Conservation (phyloP, 2,329 filamentous ascomycete species). For the Penicillium sp. region DNA sequence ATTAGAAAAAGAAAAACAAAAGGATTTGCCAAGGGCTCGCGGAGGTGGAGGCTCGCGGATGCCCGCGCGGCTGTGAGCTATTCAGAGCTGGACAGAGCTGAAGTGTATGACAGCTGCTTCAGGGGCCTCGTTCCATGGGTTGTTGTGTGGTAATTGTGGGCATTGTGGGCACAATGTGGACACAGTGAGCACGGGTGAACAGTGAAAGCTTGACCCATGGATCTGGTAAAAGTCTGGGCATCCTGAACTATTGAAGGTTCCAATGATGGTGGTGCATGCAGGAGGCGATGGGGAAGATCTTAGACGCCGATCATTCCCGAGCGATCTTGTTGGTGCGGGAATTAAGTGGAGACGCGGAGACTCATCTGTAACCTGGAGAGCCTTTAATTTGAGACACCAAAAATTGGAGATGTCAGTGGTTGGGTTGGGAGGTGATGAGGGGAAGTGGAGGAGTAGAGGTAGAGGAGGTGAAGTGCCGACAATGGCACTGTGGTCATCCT, state of each 20-base stretch:
- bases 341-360: not conserved
- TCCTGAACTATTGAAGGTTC: conserved; percentile 2
- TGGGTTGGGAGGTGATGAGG: not conserved
- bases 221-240: not conserved
- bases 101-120: conserved; percentile 3
- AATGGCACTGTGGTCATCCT: too few relatives aligned
- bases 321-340: not conserved
- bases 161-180: not conserved
- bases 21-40: not conserved
- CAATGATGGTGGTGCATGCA: not conserved
- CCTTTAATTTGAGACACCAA: not conserved
- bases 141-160: not conserved
- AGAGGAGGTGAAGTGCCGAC: too few relatives aligned
- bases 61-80: not conserved
- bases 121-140: not conserved
- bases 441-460: not conserved
- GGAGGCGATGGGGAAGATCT: not conserved
- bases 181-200: too few relatives aligned
- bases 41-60: not conserved
- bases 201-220: not conserved
- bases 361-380: not conserved
- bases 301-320: not conserved
- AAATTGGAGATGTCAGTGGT: not conserved
- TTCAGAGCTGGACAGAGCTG: not conserved
- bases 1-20: too few relatives aligned